These are phyloP conservation scores for Mycena alexandri DNA, from an alignment of 768 basidiomycete genomes.

Conservation along the genomic window DNA sequence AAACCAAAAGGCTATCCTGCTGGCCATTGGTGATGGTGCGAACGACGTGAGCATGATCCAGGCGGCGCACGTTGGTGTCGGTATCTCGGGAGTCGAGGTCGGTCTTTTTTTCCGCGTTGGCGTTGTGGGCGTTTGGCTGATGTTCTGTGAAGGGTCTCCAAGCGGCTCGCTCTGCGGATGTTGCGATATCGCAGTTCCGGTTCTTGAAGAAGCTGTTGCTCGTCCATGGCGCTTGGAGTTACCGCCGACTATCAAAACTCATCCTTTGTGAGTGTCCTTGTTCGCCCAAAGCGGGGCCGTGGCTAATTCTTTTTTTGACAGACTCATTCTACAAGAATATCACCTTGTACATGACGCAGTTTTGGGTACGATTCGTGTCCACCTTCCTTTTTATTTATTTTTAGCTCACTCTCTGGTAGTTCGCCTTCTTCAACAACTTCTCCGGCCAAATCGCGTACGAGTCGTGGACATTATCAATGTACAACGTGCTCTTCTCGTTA, in stretches of 20 bases:
- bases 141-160: constrained; percentile 80
- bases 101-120: constrained; percentile 17
- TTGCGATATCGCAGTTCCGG: constrained; percentile 98
- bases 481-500: constrained; percentile 96
- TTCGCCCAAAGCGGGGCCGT: background rate
- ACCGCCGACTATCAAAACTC: constrained; percentile 92
- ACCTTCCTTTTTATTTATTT: constrained; percentile 1
- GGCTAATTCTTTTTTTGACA: constrained; percentile 46
- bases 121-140: background rate
- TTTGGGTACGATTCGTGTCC: constrained; percentile 76
- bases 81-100: constrained; percentile 97
- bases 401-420: constrained; percentile 63
- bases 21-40: constrained; percentile 97
- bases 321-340: constrained; percentile 99
- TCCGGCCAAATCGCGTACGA: constrained; percentile 99
- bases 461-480: constrained; percentile 97
- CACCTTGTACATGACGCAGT: constrained; percentile 97
- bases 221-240: constrained; percentile 99
- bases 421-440: constrained; percentile 99
- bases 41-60: constrained; percentile 99
- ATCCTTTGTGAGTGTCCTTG: constrained; percentile 82
- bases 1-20: constrained; percentile 91
- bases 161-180: constrained; percentile 97
- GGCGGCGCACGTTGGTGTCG: constrained; percentile 97
- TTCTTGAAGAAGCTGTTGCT: constrained; percentile 94